phyloP scores from a whole-genome alignment of 441 rosid genomes.

The Adansonia gregorii region DNA sequence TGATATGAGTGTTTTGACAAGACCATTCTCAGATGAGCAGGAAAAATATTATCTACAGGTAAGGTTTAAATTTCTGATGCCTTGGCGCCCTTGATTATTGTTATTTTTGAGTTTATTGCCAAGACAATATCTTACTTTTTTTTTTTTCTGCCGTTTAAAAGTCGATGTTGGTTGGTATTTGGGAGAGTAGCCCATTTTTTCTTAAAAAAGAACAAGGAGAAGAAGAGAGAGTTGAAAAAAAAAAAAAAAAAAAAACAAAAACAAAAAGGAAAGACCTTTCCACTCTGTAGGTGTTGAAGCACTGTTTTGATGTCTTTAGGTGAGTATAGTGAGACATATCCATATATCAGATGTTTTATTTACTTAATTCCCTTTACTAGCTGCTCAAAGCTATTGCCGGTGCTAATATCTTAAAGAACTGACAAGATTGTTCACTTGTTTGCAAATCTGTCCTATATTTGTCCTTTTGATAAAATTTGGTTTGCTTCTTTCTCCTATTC shows the following conservation, averaged over 20 bases:
- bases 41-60: conserved; percentile 85
- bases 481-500: background rate
- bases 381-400: background rate
- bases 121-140: conserved; percentile 2
- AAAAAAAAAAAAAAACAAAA: too few species aligned
- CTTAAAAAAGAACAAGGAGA: too few species aligned
- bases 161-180: conserved; percentile 1
- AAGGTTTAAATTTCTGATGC: conserved; percentile 30
- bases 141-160: background rate
- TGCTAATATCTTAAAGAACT: conserved; percentile 16
- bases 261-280: background rate
- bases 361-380: background rate
- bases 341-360: conserved; percentile 9
- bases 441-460: background rate
- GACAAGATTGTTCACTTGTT: conserved; percentile 17
- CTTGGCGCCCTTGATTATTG: background rate
- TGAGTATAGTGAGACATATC: conserved; percentile 5
- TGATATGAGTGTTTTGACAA: conserved; percentile 74
- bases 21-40: conserved; percentile 82
- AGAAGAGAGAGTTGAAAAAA: background rate
- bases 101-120: conserved; percentile 12
- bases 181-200: background rate
- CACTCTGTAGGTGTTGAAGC: background rate
- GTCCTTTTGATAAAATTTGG: background rate
- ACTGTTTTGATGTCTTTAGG: conserved; percentile 8